These are phyloP conservation scores for Tuber aestivum DNA, from an alignment of 495 filamentous ascomycete genomes.

Conservation along the genomic window DNA sequence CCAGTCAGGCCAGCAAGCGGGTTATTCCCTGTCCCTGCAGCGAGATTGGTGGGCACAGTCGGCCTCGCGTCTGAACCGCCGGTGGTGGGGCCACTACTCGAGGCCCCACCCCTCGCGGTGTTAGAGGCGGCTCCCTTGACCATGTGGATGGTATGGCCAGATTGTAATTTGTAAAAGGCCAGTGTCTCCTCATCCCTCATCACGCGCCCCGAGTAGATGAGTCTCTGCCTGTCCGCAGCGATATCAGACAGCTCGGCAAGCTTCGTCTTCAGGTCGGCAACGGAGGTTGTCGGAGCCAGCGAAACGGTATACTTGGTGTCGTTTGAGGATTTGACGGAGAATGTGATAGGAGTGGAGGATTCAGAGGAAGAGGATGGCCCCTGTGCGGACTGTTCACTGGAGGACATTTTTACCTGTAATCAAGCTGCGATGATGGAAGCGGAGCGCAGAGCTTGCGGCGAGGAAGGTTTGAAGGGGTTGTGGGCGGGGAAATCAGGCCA, in stretches of 20 bases:
- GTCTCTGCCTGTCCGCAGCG: conserved; percentile 75
- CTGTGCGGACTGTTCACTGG: conserved; percentile 16
- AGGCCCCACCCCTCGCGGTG: conserved; percentile 49
- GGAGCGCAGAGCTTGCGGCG: background rate
- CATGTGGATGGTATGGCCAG: conserved; percentile 90
- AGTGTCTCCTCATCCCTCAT: conserved; percentile 88
- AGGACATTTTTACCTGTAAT: conserved; percentile 22
- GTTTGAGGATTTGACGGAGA: conserved; percentile 86
- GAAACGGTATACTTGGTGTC: conserved; percentile 80
- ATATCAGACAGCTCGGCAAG: conserved; percentile 78
- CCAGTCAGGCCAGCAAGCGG: conserved; percentile 86
- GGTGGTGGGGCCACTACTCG: conserved; percentile 51
- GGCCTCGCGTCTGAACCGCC: conserved; percentile 41
- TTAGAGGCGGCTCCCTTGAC: conserved; percentile 95
- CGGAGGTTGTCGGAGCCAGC: conserved; percentile 66
- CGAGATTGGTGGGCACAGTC: conserved; percentile 80
- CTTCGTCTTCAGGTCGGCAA: conserved; percentile 82
- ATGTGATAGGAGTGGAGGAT: conserved; percentile 59
- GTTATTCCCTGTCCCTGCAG: conserved; percentile 84
- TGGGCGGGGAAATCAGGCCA: background rate
- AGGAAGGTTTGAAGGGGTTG: background rate
- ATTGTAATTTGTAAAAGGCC: conserved; percentile 84
- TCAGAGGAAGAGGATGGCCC: conserved; percentile 41
- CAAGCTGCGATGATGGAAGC: background rate
- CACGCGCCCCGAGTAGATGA: conserved; percentile 96